Evolutionary conservation across 495 filamentous ascomycete species (phyloP).

Genomic region (Penicillium coprophilum): DNA sequence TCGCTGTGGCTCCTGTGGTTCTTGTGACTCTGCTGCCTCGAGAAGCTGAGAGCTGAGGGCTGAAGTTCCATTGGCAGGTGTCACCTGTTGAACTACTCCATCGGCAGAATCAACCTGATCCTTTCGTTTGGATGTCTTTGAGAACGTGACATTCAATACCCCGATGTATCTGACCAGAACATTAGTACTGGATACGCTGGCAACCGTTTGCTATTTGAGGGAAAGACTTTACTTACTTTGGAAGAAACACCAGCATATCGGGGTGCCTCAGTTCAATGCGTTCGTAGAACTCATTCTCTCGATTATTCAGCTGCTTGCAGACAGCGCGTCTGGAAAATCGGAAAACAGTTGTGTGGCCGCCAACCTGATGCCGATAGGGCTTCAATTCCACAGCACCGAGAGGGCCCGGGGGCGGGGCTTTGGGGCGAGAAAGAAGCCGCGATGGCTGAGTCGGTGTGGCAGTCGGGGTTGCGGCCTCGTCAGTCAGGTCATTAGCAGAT

Average conservation of each 20-base stretch:
- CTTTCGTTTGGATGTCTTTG: slow-evolving; percentile 74
- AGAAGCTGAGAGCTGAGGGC: slow-evolving; percentile 16
- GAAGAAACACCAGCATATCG: slow-evolving; percentile 84
- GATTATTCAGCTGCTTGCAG: slow-evolving; percentile 95
- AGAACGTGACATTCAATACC: slow-evolving; percentile 94
- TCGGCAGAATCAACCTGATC: slow-evolving; percentile 25
- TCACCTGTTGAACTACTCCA: slow-evolving; percentile 19
- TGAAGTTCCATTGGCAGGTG: slow-evolving; percentile 22
- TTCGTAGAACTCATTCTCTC: slow-evolving; percentile 98
- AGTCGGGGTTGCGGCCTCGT: slow-evolving; percentile 63
- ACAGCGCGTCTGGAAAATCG: slow-evolving; percentile 92
- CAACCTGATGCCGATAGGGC: slow-evolving; percentile 95
- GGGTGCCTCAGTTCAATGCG: slow-evolving; percentile 88
- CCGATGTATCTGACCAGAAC: slow-evolving; percentile 76
- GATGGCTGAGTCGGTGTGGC: slow-evolving; percentile 51
- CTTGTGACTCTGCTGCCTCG: slow-evolving; percentile 44
- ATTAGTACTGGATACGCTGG: slow-evolving; percentile 20
- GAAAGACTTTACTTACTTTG: slow-evolving; percentile 63
- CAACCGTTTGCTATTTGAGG: not conserved
- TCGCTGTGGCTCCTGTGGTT: slow-evolving; percentile 57
- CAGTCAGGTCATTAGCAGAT: slow-evolving; percentile 50
- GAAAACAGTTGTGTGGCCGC: slow-evolving; percentile 93
- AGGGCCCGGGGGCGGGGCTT: slow-evolving; percentile 51
- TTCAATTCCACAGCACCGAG: slow-evolving; percentile 93
- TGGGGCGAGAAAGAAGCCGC: slow-evolving; percentile 35